Evolutionary conservation across 1,139 yeast genomes (phyloP), one percentile per base, ranked within the genome.

Genomic region (Fermentozyma sake): DNA sequence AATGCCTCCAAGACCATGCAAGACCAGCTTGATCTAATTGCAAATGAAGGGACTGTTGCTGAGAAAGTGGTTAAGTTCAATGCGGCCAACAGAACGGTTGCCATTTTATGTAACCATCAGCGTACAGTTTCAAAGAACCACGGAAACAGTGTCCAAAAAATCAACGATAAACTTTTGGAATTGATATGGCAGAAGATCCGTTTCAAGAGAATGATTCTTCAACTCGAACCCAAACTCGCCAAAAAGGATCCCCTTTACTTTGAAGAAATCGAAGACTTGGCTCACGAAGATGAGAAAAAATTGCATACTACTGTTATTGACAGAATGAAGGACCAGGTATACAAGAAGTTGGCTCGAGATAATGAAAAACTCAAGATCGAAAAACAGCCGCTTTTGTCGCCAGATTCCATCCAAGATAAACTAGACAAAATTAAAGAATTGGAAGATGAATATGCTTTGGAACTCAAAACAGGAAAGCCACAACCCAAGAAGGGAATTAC

Each of bases 1-100:
- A 89, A 89, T 59, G 97, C 97, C 0, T 84, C 96, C 2, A 84
- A 85, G 51, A 87, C 96, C 2, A 87, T 89, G 96, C 96, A 89
- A 58, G 94, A 87, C 50, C 96, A 86, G 54, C 55, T 89, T 35
- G 95, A 85, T 50, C 60, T 79, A 47, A 86, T 89, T 38, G 71
- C 79, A 12, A 81, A 85, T 49, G 82, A 76, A 49, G 96, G 96
- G 19, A 78, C 95, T 0, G 82, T 86, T 9, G 79, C 83, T 11
- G 96, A 89, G 51, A 89, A 87, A 50, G 80, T 87, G 28, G 79
- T 87, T 31, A 79, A 76, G 38, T 89, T 82, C 58, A 89, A 89
- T 55, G 96, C 96, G 9, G 97, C 97, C 3, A 89, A 89, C 52
- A 75, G 96, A 55, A 81, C 91, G 2, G 97, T 89, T 37, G 97